Evolutionary conservation across 345 rosid species (phyloP).

Genomic region (Citrus mangshanensis): DNA sequence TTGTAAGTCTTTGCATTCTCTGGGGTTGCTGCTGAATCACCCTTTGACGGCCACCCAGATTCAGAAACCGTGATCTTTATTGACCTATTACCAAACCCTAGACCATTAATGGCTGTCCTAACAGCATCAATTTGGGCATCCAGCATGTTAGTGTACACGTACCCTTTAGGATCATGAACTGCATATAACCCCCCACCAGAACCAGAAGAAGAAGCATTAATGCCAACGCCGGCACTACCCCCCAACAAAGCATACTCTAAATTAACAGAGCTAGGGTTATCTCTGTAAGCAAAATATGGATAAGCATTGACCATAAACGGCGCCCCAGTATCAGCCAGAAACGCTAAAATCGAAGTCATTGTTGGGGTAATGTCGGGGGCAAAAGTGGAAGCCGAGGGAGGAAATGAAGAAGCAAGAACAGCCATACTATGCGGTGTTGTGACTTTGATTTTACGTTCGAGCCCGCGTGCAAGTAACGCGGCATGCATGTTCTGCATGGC

Average conservation of each 20-base stretch:
- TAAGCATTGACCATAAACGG: constrained; percentile 68
- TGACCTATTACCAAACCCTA: constrained; percentile 47
- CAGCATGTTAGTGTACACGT: constrained; percentile 47
- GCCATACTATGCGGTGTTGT: constrained; percentile 68
- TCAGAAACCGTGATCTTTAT: constrained; percentile 46
- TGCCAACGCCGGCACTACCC: no score
- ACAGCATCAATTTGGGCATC: constrained; percentile 68
- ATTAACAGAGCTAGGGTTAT: constrained; percentile 40
- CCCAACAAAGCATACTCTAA: constrained; percentile 55
- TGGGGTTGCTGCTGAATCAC: constrained; percentile 45
- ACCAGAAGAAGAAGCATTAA: constrained; percentile 21
- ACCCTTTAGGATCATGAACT: constrained; percentile 56
- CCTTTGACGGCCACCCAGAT: constrained; percentile 70
- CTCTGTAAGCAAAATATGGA: constrained; percentile 66
- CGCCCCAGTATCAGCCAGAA: constrained; percentile 48
- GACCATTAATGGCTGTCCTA: constrained; percentile 47
- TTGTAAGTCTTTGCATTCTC: constrained; percentile 53
- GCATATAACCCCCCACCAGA: background rate
- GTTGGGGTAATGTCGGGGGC: constrained; percentile 42
- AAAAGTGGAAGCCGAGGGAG: constrained; percentile 56
- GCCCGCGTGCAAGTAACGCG: constrained; percentile 42
- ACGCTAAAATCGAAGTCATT: constrained; percentile 48
- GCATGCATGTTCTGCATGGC: constrained; percentile 61
- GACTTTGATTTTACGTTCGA: constrained; percentile 65
- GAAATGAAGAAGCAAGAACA: constrained; percentile 54